Base-by-base conservation (phyloP, 495 filamentous ascomycete species). In the Staphylotrichum tortipilum region DNA sequence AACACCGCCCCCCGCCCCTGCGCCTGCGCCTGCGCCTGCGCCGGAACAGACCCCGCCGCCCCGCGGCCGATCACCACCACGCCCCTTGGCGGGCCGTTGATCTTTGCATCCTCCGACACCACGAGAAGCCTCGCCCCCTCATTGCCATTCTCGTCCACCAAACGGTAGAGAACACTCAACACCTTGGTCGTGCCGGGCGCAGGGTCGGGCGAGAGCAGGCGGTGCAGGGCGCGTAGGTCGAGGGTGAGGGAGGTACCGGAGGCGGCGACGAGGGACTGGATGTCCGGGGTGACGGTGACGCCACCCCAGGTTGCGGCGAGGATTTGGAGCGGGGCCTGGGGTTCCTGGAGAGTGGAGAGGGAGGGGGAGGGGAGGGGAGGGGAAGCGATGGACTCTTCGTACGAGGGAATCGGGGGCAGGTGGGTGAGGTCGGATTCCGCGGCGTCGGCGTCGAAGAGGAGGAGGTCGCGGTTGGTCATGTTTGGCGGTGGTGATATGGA, bases 271-370 rank as follows among this genome's bases (percentile, higher is more conserved):
- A 63, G 52, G 35, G 47, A 33, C 12, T 35, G 36, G 19, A 57
- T 24, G 11, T 56, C 52, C 15, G 47, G 29, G 9, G 58, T 63
- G 4, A 58, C 55, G 9, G 23, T 58, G 11, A 63, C 45, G 58
- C 60, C 60, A 33, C 60, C 60, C 55, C 53, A 63, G 30, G 60
- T 56, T 3, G 60, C 60, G 41, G 44, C 58, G 30, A 57, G 47
- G 42, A 63, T 51, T 1, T 55, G 31, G 17, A 63, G 53, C 4
- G 29, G 11, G 47, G 37, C 6, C 28, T n/a, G n/a, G n/a, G n/a
- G n/a, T n/a, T n/a, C n/a, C n/a, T n/a, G n/a, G n/a, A n/a, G n/a
- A n/a, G n/a, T n/a, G n/a, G n/a, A n/a, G n/a, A n/a, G n/a, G n/a
- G n/a, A n/a, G n/a, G n/a, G n/a, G n/a, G n/a, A n/a, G n/a, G n/a